phyloP scores from a whole-genome alignment of 1,284 basidiomycete genomes.

The Ceratobasidium papillatum region DNA sequence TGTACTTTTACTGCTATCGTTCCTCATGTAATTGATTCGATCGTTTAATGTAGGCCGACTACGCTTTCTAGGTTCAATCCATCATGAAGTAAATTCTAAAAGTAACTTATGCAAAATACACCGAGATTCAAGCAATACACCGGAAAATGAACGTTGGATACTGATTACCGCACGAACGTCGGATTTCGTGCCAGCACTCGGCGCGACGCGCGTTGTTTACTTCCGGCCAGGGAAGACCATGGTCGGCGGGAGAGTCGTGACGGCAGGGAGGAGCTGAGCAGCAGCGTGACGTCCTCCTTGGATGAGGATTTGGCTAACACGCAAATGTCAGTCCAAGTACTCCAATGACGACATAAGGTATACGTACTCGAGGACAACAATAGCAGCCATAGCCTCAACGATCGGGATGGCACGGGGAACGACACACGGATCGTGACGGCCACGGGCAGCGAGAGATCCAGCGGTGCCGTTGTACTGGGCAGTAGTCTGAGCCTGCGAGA shows the following conservation, averaged over 20 bases:
- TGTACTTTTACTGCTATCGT: slow-evolving; percentile 24
- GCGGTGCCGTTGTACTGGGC: slow-evolving; percentile 91
- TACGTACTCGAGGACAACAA: slow-evolving; percentile 90
- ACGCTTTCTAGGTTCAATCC: slow-evolving; percentile 38
- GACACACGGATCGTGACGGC: slow-evolving; percentile 97
- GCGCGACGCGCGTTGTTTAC: slow-evolving; percentile 34
- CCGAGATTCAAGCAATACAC: slow-evolving; percentile 31
- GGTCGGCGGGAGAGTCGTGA: slow-evolving; percentile 86
- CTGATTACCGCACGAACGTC: slow-evolving; percentile 30
- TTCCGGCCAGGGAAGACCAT: slow-evolving; percentile 69
- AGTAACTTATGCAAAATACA: slow-evolving; percentile 35
- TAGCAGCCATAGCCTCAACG: slow-evolving; percentile 96
- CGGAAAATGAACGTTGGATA: slow-evolving; percentile 24
- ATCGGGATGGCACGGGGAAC: slow-evolving; percentile 98
- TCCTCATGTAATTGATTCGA: slow-evolving; percentile 25
- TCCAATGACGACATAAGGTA: not conserved
- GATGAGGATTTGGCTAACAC: slow-evolving; percentile 70
- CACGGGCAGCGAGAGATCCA: slow-evolving; percentile 88
- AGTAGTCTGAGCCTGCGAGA: slow-evolving; percentile 90
- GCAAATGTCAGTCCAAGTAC: not conserved
- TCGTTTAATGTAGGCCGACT: slow-evolving; percentile 31
- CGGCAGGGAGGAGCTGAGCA: slow-evolving; percentile 70
- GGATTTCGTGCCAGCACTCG: slow-evolving; percentile 30
- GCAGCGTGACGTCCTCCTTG: slow-evolving; percentile 84
- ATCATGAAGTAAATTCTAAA: slow-evolving; percentile 66